These are phyloP conservation scores for Plasmodium inui DNA, from an alignment of 169 alveolate genomes.

Conservation along the genomic window DNA sequence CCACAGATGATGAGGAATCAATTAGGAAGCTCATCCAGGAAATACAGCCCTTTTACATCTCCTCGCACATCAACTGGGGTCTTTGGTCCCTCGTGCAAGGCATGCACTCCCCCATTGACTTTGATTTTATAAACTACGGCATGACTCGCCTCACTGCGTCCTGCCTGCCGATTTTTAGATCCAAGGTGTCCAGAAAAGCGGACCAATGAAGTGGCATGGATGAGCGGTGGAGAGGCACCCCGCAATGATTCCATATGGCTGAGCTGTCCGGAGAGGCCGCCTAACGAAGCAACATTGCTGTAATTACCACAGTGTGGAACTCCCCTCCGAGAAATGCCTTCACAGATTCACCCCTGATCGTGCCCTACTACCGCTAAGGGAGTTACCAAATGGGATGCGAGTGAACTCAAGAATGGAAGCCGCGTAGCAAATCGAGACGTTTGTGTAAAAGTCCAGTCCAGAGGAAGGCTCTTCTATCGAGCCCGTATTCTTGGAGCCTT, in stretches of 20 bases:
- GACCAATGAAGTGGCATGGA: background rate
- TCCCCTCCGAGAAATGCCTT: no score
- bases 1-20: constrained; percentile 38
- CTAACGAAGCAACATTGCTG: background rate
- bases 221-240: background rate
- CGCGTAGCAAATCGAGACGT: background rate
- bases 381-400: background rate
- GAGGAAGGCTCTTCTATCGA: background rate
- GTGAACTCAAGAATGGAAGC: background rate
- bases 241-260: background rate
- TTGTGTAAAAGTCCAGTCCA: background rate
- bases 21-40: constrained; percentile 74
- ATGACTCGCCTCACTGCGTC: constrained; percentile 74
- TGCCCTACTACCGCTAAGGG: background rate
- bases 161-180: constrained; percentile 19
- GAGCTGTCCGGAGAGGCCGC: background rate
- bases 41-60: constrained; percentile 83
- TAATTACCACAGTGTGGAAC: no score
- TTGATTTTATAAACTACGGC: constrained; percentile 80
- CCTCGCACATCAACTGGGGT: constrained; percentile 83
- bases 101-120: constrained; percentile 76
- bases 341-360: background rate
- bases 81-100: constrained; percentile 84
- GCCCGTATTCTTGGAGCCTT: background rate
- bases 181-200: background rate